These are phyloP conservation scores for Entamoeba dispar DNA, from an alignment of 208 protist genomes.

Conservation along the genomic window DNA sequence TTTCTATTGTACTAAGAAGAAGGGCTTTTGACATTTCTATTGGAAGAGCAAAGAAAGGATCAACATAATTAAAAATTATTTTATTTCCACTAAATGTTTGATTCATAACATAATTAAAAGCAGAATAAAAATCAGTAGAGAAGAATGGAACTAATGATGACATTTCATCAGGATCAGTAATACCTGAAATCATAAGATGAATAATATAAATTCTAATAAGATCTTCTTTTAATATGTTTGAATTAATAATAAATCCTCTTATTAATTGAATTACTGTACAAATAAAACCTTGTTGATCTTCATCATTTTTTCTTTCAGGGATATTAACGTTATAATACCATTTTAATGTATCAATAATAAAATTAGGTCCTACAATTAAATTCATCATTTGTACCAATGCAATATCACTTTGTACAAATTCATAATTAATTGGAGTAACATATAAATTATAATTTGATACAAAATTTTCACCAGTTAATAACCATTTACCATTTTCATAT, in stretches of 20 bases:
- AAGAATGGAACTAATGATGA: neutral
- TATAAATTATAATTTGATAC: neutral
- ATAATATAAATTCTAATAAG: neutral
- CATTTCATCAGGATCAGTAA: neutral
- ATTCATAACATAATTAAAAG: neutral
- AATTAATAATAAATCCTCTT: neutral
- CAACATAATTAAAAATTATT: neutral
- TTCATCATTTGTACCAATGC: neutral
- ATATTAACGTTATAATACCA: neutral
- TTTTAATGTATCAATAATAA: neutral
- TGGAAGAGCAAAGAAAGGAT: neutral
- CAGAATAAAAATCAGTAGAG: neutral
- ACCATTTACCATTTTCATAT: neutral
- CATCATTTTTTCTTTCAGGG: neutral
- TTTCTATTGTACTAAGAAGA: neutral
- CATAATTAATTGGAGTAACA: neutral
- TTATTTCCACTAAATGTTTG: neutral
- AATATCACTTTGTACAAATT: neutral
- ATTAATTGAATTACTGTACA: neutral
- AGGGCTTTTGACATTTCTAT: neutral
- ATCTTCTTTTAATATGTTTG: neutral
- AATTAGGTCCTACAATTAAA: neutral
- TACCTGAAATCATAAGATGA: neutral
- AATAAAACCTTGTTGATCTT: neutral
- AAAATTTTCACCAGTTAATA: neutral